Evolutionary conservation across 345 rosid genomes (phyloP).

Genomic region (Salix viminalis): DNA sequence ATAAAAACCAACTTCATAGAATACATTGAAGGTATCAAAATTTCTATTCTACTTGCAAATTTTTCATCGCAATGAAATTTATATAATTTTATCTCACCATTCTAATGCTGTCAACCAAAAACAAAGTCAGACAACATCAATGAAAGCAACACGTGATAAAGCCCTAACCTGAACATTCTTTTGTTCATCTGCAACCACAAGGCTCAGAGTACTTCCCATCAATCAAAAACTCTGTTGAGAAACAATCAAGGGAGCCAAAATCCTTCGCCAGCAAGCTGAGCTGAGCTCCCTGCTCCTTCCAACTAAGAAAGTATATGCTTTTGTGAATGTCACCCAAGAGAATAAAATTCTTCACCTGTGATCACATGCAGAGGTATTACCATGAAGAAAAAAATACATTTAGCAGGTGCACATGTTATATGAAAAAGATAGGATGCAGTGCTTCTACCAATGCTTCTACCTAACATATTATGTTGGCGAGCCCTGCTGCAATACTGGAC

Average conservation of each 20-base stretch:
- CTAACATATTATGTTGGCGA: too few relatives aligned
- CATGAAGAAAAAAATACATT: slow-evolving; percentile 4
- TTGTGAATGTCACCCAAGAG: slow-evolving; percentile 87
- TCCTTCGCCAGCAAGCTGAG: slow-evolving; percentile 91
- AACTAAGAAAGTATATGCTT: slow-evolving; percentile 88
- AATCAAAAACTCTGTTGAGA: slow-evolving; percentile 92
- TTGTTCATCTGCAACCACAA: slow-evolving; percentile 88
- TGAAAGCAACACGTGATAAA: background rate
- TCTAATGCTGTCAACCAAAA: background rate
- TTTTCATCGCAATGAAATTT: background rate
- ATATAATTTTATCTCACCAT: background rate
- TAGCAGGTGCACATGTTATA: background rate
- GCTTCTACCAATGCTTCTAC: too few relatives aligned
- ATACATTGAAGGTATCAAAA: too few relatives aligned
- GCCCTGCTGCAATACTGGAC: too few relatives aligned
- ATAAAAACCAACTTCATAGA: too few relatives aligned
- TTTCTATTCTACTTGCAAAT: too few relatives aligned
- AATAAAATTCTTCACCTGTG: slow-evolving; percentile 93
- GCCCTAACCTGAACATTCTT: slow-evolving; percentile 81
- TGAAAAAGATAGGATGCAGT: too few relatives aligned
- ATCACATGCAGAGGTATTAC: background rate
- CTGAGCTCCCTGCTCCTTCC: slow-evolving; percentile 99
- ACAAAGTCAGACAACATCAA: background rate
- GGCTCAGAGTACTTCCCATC: slow-evolving; percentile 96
- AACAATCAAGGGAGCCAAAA: slow-evolving; percentile 88